Evolutionary conservation across 257 asterid genomes (phyloP).

Genomic region (Rauvolfia tetraphylla): DNA sequence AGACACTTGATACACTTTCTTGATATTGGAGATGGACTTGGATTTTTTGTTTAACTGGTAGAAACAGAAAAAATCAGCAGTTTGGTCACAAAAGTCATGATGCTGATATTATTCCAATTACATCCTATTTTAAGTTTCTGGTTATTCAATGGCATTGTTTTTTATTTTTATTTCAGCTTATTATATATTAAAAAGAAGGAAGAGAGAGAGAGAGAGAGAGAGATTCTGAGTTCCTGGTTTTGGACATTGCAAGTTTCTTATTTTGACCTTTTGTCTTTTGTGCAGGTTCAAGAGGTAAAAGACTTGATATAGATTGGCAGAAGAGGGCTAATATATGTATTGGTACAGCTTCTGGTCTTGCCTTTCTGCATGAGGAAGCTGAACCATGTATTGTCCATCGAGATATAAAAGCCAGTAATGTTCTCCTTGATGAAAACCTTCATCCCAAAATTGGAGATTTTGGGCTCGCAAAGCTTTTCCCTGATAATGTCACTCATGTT

Average conservation of each 20-base stretch:
- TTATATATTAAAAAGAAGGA: too few relatives aligned
- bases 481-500: slow-evolving; percentile 82
- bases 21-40: background rate
- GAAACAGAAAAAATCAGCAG: background rate
- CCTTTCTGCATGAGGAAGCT: slow-evolving; percentile 81
- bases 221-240: too few relatives aligned
- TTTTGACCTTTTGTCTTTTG: background rate
- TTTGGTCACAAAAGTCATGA: background rate
- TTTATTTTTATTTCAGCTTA: too few relatives aligned
- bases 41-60: background rate
- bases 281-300: slow-evolving; percentile 49
- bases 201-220: too few relatives aligned
- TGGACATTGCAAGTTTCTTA: background rate
- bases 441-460: slow-evolving; percentile 76
- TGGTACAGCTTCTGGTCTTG: slow-evolving; percentile 79
- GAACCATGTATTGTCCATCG: slow-evolving; percentile 72
- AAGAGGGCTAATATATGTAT: slow-evolving; percentile 65
- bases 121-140: background rate
- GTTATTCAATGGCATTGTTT: too few relatives aligned
- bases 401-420: slow-evolving; percentile 88
- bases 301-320: slow-evolving; percentile 51
- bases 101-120: background rate
- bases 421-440: slow-evolving; percentile 64
- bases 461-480: slow-evolving; percentile 85
- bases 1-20: background rate